These are phyloP conservation scores for Polytrichum formosum DNA, from an alignment of 225 moss, liverwort and hornwort species.

Conservation along the genomic window DNA sequence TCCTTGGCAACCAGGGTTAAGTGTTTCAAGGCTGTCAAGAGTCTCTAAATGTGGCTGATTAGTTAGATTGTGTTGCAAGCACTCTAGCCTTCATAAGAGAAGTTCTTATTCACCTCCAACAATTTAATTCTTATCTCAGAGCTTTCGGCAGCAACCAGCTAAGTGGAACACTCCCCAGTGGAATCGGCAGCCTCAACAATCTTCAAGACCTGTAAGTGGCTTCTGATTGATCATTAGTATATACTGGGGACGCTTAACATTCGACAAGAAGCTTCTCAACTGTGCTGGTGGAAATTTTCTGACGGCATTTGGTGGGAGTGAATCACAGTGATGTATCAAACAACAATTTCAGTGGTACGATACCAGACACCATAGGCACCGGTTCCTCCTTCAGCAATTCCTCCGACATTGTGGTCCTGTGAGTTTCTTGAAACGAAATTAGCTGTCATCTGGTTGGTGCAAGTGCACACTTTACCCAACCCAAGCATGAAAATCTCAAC, in stretches of 20 bases:
- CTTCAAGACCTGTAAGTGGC: constrained; percentile 36
- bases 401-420: constrained; percentile 27
- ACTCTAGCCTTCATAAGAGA: too few relatives aligned
- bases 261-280: background rate
- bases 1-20: background rate
- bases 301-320: background rate
- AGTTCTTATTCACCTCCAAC: background rate
- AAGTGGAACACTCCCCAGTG: constrained; percentile 14
- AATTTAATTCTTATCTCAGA: constrained; percentile 15
- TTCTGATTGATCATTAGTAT: background rate
- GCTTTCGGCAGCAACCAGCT: constrained; percentile 37
- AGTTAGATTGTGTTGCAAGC: too few relatives aligned
- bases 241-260: background rate
- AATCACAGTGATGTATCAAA: constrained; percentile 40
- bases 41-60: too few relatives aligned
- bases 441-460: background rate
- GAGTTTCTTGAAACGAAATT: constrained; percentile 11
- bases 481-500: too few relatives aligned
- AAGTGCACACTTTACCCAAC: background rate
- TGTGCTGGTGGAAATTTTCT: background rate
- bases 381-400: constrained; percentile 27
- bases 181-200: constrained; percentile 3
- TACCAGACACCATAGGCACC: constrained; percentile 21
- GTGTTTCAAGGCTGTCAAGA: background rate
- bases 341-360: constrained; percentile 26